Evolutionary conservation across 1,139 yeast genomes (phyloP).

Genomic region (Sugiyamaella paludigena): DNA sequence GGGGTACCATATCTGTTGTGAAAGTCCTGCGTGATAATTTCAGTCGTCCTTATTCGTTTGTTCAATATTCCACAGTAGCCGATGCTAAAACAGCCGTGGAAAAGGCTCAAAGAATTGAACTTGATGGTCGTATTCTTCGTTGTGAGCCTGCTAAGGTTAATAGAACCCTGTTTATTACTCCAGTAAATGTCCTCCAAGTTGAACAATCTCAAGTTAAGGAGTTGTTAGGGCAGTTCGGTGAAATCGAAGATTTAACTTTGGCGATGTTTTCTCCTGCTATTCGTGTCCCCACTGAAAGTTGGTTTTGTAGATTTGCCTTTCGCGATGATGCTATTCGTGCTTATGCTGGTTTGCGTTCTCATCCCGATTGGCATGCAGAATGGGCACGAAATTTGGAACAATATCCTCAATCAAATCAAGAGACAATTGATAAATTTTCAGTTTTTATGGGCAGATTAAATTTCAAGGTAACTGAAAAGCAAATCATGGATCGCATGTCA

Average conservation of each 20-base stretch:
- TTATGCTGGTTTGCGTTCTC: conserved; percentile 62
- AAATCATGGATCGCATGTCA: conserved; percentile 55
- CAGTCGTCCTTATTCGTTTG: conserved; percentile 91
- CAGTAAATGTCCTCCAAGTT: conserved; percentile 17
- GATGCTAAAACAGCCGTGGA: conserved; percentile 70
- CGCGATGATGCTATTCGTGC: conserved; percentile 92
- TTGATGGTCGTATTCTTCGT: conserved; percentile 74
- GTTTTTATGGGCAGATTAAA: conserved; percentile 75
- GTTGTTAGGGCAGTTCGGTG: conserved; percentile 58
- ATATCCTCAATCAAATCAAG: conserved; percentile 15
- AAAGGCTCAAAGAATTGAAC: conserved; percentile 63
- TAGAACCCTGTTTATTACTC: conserved; percentile 60
- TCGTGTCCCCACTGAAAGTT: conserved; percentile 31
- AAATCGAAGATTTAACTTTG: conserved; percentile 60
- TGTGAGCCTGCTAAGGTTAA: conserved; percentile 92
- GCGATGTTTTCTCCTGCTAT: conserved; percentile 18
- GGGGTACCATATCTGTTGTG: conserved; percentile 71
- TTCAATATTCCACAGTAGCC: conserved; percentile 69
- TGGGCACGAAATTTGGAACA: conserved; percentile 75
- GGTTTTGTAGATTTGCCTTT: conserved; percentile 81
- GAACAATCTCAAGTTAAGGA: conserved; percentile 40
- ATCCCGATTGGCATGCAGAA: conserved; percentile 55
- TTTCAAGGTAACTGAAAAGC: conserved; percentile 53
- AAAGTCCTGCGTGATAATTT: conserved; percentile 81
- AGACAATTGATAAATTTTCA: conserved; percentile 59